phyloP scores from a whole-genome alignment of 345 rosid genomes.

The Boechera retrofracta region DNA sequence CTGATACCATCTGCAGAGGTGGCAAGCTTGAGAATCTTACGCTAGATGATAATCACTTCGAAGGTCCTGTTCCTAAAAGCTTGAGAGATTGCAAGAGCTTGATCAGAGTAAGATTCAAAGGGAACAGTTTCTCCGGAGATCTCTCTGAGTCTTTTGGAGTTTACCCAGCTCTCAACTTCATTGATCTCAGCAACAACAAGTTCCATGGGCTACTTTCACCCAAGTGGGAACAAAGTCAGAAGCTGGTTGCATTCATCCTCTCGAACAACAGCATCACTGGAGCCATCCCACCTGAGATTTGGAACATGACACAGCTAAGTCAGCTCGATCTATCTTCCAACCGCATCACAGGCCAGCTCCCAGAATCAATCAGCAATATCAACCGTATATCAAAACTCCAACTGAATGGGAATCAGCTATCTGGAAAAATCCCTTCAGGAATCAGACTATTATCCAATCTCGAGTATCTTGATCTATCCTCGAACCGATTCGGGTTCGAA shows the following conservation, averaged over 20 bases:
- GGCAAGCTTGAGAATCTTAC: conserved; percentile 49
- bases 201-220: conserved; percentile 52
- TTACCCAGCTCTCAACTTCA: conserved; percentile 46
- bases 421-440: conserved; percentile 42
- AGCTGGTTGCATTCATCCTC: conserved; percentile 43
- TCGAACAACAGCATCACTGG: conserved; percentile 47
- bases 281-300: conserved; percentile 48
- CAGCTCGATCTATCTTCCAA: conserved; percentile 46
- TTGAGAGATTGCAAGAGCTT: conserved; percentile 50
- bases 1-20: conserved; percentile 49
- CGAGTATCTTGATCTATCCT: conserved; percentile 48
- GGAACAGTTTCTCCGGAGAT: conserved; percentile 49
- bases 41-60: conserved; percentile 41
- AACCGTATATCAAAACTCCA: conserved; percentile 17
- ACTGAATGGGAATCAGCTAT: conserved; percentile 41
- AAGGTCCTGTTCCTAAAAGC: conserved; percentile 50
- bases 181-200: conserved; percentile 50
- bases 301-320: conserved; percentile 39
- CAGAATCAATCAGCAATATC: conserved; percentile 30
- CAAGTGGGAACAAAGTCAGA: conserved; percentile 47
- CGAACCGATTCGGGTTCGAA: conserved; percentile 33
- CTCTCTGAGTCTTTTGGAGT: conserved; percentile 46
- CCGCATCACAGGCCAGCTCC: conserved; percentile 41
- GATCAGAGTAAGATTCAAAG: conserved; percentile 49
- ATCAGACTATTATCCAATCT: conserved; percentile 37